A percentile compares a stretch with the other conserved stretches of the same genome.
Evolutionary conservation across 768 basidiomycete species (phyloP).

Genomic region (Leucocoprinus leucothites): DNA sequence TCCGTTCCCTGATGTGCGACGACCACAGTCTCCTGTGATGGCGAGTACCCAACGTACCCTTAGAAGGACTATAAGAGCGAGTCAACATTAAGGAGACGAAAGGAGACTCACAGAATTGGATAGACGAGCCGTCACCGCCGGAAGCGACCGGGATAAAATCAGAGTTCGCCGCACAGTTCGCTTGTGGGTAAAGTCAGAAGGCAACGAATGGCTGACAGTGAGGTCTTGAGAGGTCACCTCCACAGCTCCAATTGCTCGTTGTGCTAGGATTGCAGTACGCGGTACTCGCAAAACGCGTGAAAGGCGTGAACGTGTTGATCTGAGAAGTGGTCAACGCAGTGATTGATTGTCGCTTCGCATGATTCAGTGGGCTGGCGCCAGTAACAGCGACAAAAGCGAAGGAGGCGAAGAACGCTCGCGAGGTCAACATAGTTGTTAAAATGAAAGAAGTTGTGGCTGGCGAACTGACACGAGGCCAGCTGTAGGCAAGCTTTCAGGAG

Average conservation of each 20-base stretch:
- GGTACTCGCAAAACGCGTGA: constrained; percentile 45
- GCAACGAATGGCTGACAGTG: not conserved
- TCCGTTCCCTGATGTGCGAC: constrained; percentile 36
- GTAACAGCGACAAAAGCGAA: not conserved
- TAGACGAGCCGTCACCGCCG: constrained; percentile 42
- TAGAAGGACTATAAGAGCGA: not conserved
- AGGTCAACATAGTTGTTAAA: not conserved
- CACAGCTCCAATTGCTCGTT: constrained; percentile 52
- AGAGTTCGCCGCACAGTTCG: constrained; percentile 12
- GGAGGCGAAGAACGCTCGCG: not conserved
- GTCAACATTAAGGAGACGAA: no score
- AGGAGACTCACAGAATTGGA: constrained; percentile 39
- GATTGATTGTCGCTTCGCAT: constrained; percentile 22
- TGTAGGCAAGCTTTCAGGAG: no score
- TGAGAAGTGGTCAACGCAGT: constrained; percentile 34
- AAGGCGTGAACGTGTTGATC: constrained; percentile 40
- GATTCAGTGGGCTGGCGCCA: not conserved
- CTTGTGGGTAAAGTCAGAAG: not conserved
- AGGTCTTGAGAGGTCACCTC: constrained; percentile 30
- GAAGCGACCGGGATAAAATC: constrained; percentile 46
- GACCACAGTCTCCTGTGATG: constrained; percentile 23
- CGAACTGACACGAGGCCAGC: no score
- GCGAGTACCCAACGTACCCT: constrained; percentile 14
- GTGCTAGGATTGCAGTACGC: constrained; percentile 43
- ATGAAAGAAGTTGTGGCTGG: not conserved